Evolutionary conservation across 2,329 filamentous ascomycete species (phyloP).

Genomic region (Septoria petroselini): DNA sequence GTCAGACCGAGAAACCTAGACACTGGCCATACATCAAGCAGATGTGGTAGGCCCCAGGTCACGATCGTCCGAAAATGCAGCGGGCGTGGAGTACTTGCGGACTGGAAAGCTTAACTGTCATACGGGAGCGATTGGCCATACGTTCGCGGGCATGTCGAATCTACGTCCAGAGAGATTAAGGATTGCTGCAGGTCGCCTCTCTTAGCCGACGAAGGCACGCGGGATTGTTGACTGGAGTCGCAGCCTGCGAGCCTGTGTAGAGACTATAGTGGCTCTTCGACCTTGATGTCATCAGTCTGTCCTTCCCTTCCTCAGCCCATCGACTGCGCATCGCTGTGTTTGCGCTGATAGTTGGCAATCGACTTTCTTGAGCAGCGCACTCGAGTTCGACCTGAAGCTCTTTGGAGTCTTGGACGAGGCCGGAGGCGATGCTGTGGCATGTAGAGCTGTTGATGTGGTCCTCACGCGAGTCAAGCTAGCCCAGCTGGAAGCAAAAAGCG

Average conservation of each 20-base stretch:
- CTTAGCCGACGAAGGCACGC: constrained; percentile 48
- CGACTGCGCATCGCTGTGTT: constrained; percentile 39
- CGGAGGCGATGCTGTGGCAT: constrained; percentile 48
- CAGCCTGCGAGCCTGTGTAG: constrained; percentile 42
- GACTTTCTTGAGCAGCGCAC: constrained; percentile 36
- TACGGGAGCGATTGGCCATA: constrained; percentile 8
- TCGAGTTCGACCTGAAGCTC: constrained; percentile 35
- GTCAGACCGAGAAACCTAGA: constrained; percentile 26
- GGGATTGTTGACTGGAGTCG: constrained; percentile 46
- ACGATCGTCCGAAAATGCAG: constrained; percentile 24
- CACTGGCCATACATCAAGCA: constrained; percentile 26
- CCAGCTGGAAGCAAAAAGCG: constrained; percentile 34
- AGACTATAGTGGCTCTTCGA: constrained; percentile 29
- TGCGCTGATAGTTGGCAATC: constrained; percentile 41
- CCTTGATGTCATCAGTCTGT: constrained; percentile 31
- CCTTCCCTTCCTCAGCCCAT: constrained; percentile 39
- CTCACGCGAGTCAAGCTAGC: constrained; percentile 35
- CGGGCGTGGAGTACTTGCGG: constrained; percentile 27
- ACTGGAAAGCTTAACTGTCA: constrained; percentile 16
- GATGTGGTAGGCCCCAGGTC: constrained; percentile 28
- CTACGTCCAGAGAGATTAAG: no score
- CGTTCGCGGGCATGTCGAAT: no score
- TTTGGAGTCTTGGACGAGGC: constrained; percentile 46
- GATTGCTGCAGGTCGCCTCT: constrained; percentile 44
- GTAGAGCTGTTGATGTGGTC: constrained; percentile 44